A percentile compares a stretch with the other conserved stretches of the same genome.
phyloP scores from a whole-genome alignment of 129 eudicot genomes.

The Smallanthus sonchifolius region DNA sequence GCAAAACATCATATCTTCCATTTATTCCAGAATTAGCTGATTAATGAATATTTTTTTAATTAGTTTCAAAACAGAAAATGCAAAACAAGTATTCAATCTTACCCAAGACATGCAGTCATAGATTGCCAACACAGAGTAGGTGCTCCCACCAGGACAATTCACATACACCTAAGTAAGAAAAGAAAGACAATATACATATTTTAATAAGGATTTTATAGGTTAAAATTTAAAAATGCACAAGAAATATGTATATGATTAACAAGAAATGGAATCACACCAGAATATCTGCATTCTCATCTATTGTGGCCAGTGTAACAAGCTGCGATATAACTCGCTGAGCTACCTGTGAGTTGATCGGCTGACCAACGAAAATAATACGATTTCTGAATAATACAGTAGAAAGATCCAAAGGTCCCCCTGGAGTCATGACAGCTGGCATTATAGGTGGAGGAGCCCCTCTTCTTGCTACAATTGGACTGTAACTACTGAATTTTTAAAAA shows the following conservation, averaged over 20 bases:
- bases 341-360: slow-evolving; percentile 59
- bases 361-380: slow-evolving; percentile 74
- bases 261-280: slow-evolving; percentile 37
- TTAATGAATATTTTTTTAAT: not conserved
- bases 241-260: not conserved
- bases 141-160: slow-evolving; percentile 89
- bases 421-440: slow-evolving; percentile 90
- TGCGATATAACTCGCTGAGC: slow-evolving; percentile 95
- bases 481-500: slow-evolving; percentile 33
- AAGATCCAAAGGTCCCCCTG: slow-evolving; percentile 91
- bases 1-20: not conserved
- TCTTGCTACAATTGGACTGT: slow-evolving; percentile 59
- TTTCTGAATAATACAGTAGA: slow-evolving; percentile 84
- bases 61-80: not conserved
- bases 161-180: slow-evolving; percentile 53
- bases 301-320: slow-evolving; percentile 86
- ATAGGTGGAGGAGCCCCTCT: slow-evolving; percentile 66
- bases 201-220: not conserved
- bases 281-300: slow-evolving; percentile 86
- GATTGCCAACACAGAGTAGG: slow-evolving; percentile 80
- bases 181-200: not conserved
- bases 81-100: slow-evolving; percentile 28
- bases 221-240: not conserved
- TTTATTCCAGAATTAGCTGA: not conserved
- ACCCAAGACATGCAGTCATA: slow-evolving; percentile 99